A percentile compares a stretch with the other conserved stretches of the same genome.
Evolutionary conservation across 805 yeast genomes (phyloP).

Genomic region (Nakazawaea wyomingensis): DNA sequence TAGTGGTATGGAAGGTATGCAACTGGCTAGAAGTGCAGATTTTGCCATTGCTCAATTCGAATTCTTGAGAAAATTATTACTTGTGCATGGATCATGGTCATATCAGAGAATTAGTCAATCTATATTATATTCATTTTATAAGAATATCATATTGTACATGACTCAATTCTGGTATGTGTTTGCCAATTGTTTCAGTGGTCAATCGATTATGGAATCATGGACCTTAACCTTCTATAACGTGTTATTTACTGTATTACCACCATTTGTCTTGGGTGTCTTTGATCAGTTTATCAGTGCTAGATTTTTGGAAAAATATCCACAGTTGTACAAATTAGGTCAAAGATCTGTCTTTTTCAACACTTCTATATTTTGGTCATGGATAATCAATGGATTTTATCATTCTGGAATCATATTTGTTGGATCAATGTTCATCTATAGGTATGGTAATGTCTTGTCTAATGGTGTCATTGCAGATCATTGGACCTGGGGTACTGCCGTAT

Average conservation of each 20-base stretch:
- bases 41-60: slow-evolving; percentile 94
- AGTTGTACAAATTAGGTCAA: slow-evolving; percentile 87
- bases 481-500: slow-evolving; percentile 91
- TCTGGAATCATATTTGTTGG: slow-evolving; percentile 80
- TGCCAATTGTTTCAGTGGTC: slow-evolving; percentile 89
- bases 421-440: slow-evolving; percentile 58
- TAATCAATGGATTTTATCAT: slow-evolving; percentile 90
- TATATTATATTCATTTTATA: slow-evolving; percentile 90
- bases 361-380: slow-evolving; percentile 95
- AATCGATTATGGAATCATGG: slow-evolving; percentile 96
- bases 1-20: slow-evolving; percentile 99
- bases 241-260: slow-evolving; percentile 90
- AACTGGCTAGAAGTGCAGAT: slow-evolving; percentile 98
- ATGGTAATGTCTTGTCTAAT: slow-evolving; percentile 57
- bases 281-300: slow-evolving; percentile 95
- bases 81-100: slow-evolving; percentile 98
- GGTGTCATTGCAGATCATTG: slow-evolving; percentile 84
- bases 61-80: slow-evolving; percentile 70
- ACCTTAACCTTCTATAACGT: slow-evolving; percentile 94
- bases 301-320: slow-evolving; percentile 86
- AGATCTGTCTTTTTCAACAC: slow-evolving; percentile 85
- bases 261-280: slow-evolving; percentile 92
- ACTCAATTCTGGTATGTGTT: slow-evolving; percentile 98
- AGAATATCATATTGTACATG: slow-evolving; percentile 92
- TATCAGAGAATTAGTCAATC: slow-evolving; percentile 92